Percentiles rank a stretch among this genome's conserved stretches.
Evolutionary conservation across 2,329 filamentous ascomycete genomes (phyloP).

Genomic region (Septoria petroselini): DNA sequence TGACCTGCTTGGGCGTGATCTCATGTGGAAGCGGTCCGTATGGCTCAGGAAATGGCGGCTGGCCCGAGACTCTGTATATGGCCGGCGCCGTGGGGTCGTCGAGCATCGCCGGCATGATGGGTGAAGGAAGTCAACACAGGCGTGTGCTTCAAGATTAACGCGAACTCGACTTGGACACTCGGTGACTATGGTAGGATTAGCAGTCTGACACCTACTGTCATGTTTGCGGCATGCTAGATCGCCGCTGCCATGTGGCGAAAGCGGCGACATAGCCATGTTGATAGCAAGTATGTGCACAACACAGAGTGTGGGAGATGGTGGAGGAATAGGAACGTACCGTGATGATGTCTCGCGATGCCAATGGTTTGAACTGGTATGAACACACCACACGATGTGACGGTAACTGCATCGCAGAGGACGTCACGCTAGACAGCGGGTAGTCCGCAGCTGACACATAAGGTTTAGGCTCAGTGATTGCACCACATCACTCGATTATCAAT

Average conservation of each 20-base stretch:
- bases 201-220: no score
- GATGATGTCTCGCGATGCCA: slow-evolving; percentile 4
- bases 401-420: slow-evolving; percentile 4
- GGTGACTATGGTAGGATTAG: no score
- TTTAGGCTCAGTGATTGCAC: no score
- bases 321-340: slow-evolving; percentile 3
- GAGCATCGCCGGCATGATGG: slow-evolving; percentile 69
- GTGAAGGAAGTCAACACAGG: neutral
- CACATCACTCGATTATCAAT: no score
- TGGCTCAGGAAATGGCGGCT: slow-evolving; percentile 61
- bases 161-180: neutral
- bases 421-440: no score
- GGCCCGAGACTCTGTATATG: slow-evolving; percentile 67
- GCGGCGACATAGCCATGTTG: neutral
- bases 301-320: neutral
- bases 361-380: slow-evolving; percentile 7
- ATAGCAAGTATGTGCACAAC: neutral
- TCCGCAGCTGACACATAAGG: no score
- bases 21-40: slow-evolving; percentile 63
- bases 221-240: neutral
- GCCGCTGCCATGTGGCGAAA: neutral
- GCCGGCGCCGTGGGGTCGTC: slow-evolving; percentile 71
- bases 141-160: neutral
- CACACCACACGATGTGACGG: slow-evolving; percentile 1
- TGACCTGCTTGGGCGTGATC: slow-evolving; percentile 73